A percentile compares a stretch with the other conserved stretches of the same genome.
Evolutionary conservation across 345 rosid species (phyloP).

Genomic region (Populus alba): DNA sequence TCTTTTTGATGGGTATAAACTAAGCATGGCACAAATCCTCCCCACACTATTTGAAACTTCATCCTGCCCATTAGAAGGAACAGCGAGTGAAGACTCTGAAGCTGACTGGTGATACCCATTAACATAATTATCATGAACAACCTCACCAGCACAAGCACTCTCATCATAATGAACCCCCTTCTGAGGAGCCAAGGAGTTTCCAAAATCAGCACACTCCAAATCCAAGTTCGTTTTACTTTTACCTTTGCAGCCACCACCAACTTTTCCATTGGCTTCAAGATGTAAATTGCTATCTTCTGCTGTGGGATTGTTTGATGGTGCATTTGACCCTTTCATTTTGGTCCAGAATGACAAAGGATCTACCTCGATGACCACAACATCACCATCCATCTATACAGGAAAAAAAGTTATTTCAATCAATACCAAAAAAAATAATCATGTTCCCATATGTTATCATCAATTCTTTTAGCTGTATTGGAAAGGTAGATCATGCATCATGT

Average conservation of each 20-base stretch:
- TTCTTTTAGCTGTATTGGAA: background rate
- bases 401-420: conserved; percentile 8
- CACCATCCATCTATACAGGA: conserved; percentile 69
- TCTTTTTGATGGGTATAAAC: conserved; percentile 57
- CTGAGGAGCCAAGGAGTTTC: conserved; percentile 12
- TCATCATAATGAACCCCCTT: conserved; percentile 23
- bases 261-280: conserved; percentile 27
- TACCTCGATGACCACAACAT: conserved; percentile 58
- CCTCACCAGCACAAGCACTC: conserved; percentile 21
- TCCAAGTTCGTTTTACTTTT: conserved; percentile 30
- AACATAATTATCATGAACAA: conserved; percentile 12
- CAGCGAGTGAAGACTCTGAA: conserved; percentile 25
- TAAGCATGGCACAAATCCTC: conserved; percentile 51
- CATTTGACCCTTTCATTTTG: conserved; percentile 73
- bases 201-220: conserved; percentile 20
- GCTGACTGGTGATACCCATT: conserved; percentile 29
- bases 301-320: conserved; percentile 29
- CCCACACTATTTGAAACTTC: conserved; percentile 41
- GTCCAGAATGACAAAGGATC: conserved; percentile 68
- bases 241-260: conserved; percentile 29
- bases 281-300: conserved; percentile 33
- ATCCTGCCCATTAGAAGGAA: conserved; percentile 25
- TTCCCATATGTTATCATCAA: background rate
- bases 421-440: background rate
- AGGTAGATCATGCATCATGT: background rate